These are phyloP conservation scores for Yarrowia hollandica DNA, from an alignment of 805 yeast species.

Conservation along the genomic window DNA sequence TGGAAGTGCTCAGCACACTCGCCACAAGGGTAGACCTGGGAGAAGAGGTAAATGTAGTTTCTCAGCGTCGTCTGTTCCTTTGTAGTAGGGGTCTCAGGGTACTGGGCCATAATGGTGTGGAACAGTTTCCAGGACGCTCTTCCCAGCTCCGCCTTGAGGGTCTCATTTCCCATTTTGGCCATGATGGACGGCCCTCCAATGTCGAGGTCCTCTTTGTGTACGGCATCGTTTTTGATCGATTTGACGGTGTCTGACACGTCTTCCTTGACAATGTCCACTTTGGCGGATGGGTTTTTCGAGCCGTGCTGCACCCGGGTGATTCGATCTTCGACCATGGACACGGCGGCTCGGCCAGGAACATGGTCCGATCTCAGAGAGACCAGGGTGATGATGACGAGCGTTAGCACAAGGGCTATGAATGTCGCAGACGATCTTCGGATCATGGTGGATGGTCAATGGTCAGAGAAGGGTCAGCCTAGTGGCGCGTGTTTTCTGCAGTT, in stretches of 20 bases:
- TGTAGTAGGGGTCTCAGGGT: slow-evolving; percentile 75
- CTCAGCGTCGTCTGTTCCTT: slow-evolving; percentile 63
- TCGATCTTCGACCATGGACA: slow-evolving; percentile 26
- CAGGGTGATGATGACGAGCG: slow-evolving; percentile 24
- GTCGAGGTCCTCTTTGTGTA: neutral
- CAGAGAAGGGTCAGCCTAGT: too few species aligned
- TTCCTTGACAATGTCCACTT: neutral
- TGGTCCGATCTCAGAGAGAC: slow-evolving; percentile 13
- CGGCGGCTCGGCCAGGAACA: slow-evolving; percentile 13
- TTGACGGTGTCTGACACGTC: neutral
- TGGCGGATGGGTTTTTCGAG: slow-evolving; percentile 1
- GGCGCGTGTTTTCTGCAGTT: slow-evolving; percentile 16
- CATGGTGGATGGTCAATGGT: neutral
- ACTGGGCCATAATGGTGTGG: slow-evolving; percentile 89
- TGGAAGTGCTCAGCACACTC: slow-evolving; percentile 94
- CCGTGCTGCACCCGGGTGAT: slow-evolving; percentile 33
- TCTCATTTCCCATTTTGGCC: slow-evolving; percentile 92
- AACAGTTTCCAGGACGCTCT: slow-evolving; percentile 88
- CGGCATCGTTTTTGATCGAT: neutral
- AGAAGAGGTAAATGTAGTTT: slow-evolving; percentile 69
- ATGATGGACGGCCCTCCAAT: slow-evolving; percentile 58
- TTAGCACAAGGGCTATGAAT: slow-evolving; percentile 3
- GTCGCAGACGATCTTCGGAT: slow-evolving; percentile 23
- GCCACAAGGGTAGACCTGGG: slow-evolving; percentile 86
- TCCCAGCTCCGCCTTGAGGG: slow-evolving; percentile 77